Percentiles rank a stretch among this genome's conserved stretches.
phyloP scores from a whole-genome alignment of 306 rosid genomes.

The Casuarina cunninghamiana region DNA sequence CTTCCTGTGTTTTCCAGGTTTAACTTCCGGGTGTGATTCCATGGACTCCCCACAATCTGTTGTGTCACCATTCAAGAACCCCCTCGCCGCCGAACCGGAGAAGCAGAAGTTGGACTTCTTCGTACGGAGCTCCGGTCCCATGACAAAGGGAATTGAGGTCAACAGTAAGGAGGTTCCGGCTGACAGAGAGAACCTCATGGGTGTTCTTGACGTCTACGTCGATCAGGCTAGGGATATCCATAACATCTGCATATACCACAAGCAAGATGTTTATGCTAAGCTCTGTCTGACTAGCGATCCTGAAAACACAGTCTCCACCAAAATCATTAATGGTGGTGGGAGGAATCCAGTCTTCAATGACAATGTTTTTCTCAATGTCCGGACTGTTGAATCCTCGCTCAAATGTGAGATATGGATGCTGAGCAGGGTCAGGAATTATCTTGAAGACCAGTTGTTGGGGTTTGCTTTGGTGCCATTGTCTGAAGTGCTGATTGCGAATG shows the following conservation, averaged over 20 bases:
- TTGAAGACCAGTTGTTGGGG: conserved; percentile 95
- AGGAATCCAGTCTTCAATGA: conserved; percentile 89
- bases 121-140: conserved; percentile 17
- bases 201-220: conserved; percentile 69
- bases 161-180: conserved; percentile 43
- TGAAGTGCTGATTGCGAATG: conserved; percentile 58
- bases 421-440: conserved; percentile 93
- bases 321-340: conserved; percentile 93
- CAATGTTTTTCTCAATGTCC: conserved; percentile 57
- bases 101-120: conserved; percentile 37
- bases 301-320: conserved; percentile 61
- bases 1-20: conserved; percentile 42
- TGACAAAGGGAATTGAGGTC: conserved; percentile 50
- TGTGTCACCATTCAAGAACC: conserved; percentile 68
- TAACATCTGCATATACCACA: conserved; percentile 94
- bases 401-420: conserved; percentile 98
- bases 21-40: conserved; percentile 19
- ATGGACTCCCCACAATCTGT: conserved; percentile 98
- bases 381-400: conserved; percentile 54
- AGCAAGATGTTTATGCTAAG: conserved; percentile 98
- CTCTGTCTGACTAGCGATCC: conserved; percentile 69
- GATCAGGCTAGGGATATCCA: conserved; percentile 92
- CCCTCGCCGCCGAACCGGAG: conserved; percentile 43
- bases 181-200: conserved; percentile 46
- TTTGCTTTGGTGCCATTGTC: conserved; percentile 86